These are phyloP conservation scores for Ophiostoma angusticollis DNA, from an alignment of 2,329 filamentous ascomycete genomes.

Conservation along the genomic window DNA sequence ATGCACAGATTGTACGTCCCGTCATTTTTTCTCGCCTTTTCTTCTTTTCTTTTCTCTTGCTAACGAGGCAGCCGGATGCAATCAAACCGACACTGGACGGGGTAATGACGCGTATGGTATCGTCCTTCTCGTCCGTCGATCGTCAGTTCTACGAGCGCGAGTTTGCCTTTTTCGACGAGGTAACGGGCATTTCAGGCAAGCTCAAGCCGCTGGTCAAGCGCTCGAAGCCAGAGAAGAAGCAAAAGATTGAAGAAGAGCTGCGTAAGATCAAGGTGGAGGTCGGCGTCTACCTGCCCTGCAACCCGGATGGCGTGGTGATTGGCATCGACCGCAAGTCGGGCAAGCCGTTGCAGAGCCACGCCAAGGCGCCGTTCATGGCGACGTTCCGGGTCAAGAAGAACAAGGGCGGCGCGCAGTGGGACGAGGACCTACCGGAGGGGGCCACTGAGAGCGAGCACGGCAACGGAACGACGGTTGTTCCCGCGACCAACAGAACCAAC, in stretches of 20 bases:
- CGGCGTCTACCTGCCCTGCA: constrained; percentile 92
- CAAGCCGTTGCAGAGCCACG: constrained; percentile 93
- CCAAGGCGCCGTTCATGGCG: constrained; percentile 97
- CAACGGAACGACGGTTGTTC: not conserved
- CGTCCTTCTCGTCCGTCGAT: constrained; percentile 68
- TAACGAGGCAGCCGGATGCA: constrained; percentile 54
- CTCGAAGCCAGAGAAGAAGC: constrained; percentile 92
- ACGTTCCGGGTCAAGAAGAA: constrained; percentile 93
- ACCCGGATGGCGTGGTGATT: constrained; percentile 92
- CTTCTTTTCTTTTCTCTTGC: not conserved
- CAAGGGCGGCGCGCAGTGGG: constrained; percentile 39
- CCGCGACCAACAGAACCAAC: not conserved
- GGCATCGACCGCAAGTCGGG: constrained; percentile 97
- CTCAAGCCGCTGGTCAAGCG: constrained; percentile 85
- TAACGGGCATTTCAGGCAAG: constrained; percentile 90
- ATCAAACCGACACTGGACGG: constrained; percentile 89
- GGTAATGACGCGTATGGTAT: constrained; percentile 73
- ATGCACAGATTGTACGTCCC: constrained; percentile 59
- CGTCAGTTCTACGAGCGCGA: constrained; percentile 83
- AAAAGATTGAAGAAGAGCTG: constrained; percentile 97
- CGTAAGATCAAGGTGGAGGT: constrained; percentile 96
- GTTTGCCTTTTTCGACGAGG: constrained; percentile 96
- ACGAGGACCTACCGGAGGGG: constrained; percentile 38
- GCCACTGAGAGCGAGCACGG: constrained; percentile 27
- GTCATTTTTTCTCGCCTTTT: not conserved